Evolutionary conservation across 805 yeast genomes (phyloP), one percentile per base, ranked within the genome.

Genomic region (Starmera dryadoides): DNA sequence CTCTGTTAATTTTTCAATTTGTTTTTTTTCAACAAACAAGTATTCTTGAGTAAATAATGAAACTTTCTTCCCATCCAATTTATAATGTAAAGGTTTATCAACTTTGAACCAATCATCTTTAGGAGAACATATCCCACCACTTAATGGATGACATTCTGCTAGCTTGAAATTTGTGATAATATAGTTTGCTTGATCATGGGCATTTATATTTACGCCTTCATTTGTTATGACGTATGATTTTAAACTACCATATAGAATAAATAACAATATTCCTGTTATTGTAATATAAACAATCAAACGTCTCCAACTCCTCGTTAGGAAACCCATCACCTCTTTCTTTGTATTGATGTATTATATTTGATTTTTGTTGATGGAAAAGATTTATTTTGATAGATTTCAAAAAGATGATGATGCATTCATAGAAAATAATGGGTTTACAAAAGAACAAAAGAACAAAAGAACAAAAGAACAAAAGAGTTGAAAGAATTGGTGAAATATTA

Each of bases 51-150:
- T 17, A 30, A 39, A 33, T 38, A 33, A 33, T 22, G 40, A n/a
- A 38, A 30, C 7, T 22, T 34, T 32, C 44, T 42, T 5, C 2
- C 37, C 41, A 12, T 38, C 14, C 19, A 22, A 10, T 25, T 35
- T 40, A 45, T 42, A 47, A 18, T 41, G 36, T 7, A 46, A 21
- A 3, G 35, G 35, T 25, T 46, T 46, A 19, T 44, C 39, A 3
- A 46, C 37, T n/a, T 35, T 37, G 21, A 22, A 37, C 50, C 50
- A 46, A 21, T 37, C 37, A 1, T 34, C 33, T 2, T 36, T 37
- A 8, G 34, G 34, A 12, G 26, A 14, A 21, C 48, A 44, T 5
- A 43, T 35, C 1, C n/a, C 26, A 9, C 34, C 34, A 6, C 37
- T 12, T 2, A 41, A 23, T 2, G 43, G 25, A 12, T 8, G 40